Base-by-base conservation (phyloP, 2,329 filamentous ascomycete species). In the Ceratocystis destructans region DNA sequence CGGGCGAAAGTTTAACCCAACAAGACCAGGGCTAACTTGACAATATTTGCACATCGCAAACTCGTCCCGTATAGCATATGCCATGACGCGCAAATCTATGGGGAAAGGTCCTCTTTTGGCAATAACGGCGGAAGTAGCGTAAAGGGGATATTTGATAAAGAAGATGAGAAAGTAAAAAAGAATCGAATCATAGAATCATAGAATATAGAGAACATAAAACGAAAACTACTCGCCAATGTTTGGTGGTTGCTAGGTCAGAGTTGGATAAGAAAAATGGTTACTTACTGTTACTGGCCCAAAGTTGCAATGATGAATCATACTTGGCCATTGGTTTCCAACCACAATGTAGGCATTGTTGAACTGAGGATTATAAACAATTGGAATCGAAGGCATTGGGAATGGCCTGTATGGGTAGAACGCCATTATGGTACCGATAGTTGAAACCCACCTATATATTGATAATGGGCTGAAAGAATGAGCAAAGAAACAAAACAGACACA, bases 331-430 rank as follows among this genome's bases (percentile, higher is more conserved):
- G 25, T 12, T 59, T 31, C 55, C 55, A 59, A 37, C 55, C 55
- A 37, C 28, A 15, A 59, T n/a, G 55, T 59, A 59, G 4, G 33
- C 31, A 5, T 28, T 25, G 17, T 3, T 59, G 55, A 59, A 59
- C 1, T 59, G 55, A 17, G 55, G 55, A 20, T 59, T 6, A 37
- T 59, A 59, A 1, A 59, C 1, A n/a, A 59, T 17, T n/a, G 55
- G 55, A 59, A 59, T 59, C 15, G 55, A 59, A 37, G 55, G 28
- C 55, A 59, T 37, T 31, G 55, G 28, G 17, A 37, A 59, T 59
- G 55, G 2, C 55, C n/a, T n/a, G 12, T n/a, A n/a, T 15, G 20
- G 55, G 31, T 37, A 37, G 5, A 31, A 31, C 8, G 28, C 28
- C 55, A 59, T 59, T n/a, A 33, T 59, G n/a, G 15, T 10, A 17